Evolutionary conservation across 345 rosid genomes (phyloP), one percentile per base, ranked within the genome.

Genomic region (Conringia planisiliqua): DNA sequence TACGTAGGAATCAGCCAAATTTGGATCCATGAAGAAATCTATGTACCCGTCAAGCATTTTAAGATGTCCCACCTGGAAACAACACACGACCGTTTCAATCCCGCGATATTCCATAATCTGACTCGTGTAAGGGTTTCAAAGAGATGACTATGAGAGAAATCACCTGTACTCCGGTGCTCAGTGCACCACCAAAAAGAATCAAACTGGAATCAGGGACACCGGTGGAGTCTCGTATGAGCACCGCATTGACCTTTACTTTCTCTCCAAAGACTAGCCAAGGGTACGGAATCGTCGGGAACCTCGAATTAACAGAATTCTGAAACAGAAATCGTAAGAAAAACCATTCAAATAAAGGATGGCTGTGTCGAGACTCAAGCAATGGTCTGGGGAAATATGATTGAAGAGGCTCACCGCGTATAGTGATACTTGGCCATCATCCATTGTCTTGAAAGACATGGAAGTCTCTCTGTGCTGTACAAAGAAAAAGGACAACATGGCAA

Each of bases 261-360:
- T 92, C 99, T 48, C 96, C 97, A 86, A 95, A 95, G 70, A 95
- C 94, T 71, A 95, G 82, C 99, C 99, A 92, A 35, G 99, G 98
- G 69, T 88, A 90, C 9, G 99, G 94, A 69, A 95, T 90, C 5
- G 92, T 89, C 51, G 83, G 94, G 79, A 86, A 87, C 18, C 93
- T 85, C 7, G 98, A 87, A 84, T 95, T 95, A 62, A 92, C 99
- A 80, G 99, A 95, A 82, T 95, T 95, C 99, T 94, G 86, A 62
- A 76, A 79, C 20, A 38, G 24, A 51, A 44, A 38, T 20, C 3
- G 17, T 16, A 6, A 22, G 9, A 27, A 17, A 51, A 40, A 43
- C 26, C 57, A 59, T 27, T 40, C n/a, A 22, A 18, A 33, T 39
- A 57, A 38, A 11, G 0, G 6, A 39, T 50, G 24, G 73, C 35